Base-by-base conservation (phyloP, 1,139 yeast species). In the Hyphopichia pseudoburtonii region DNA sequence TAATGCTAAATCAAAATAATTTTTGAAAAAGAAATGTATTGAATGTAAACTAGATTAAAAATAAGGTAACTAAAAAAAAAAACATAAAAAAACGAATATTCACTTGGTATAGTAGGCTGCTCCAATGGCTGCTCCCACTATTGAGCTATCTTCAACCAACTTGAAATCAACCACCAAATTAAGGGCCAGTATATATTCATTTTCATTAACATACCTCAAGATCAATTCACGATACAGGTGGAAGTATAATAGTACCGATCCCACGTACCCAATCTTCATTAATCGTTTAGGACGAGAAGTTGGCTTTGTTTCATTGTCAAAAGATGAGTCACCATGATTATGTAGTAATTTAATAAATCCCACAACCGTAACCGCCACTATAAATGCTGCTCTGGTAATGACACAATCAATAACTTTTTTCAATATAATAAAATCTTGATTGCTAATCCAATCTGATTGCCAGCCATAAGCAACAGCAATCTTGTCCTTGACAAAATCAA, bases 101-200 rank as follows among this genome's bases (percentile, higher is more conserved):
- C 6, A 8, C n/a, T 29, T 18, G 17, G 17, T 22, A 11, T 31
- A 31, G 24, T 12, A 68, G 14, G 76, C 76, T 30, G 76, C 76
- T 10, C 75, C 76, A 36, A 71, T 70, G 19, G 77, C 76, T 33
- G 76, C 73, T 4, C 77, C 77, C 25, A 70, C 64, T 26, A 71
- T 59, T 14, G 76, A 69, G 48, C 76, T 70, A 44, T 71, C 56
- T 25, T 65, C 69, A 36, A 71, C 61, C 38, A 61, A 54, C 49
- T 60, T 62, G 41, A 71, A 66, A 35, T 66, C 70, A 27, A 71
- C 65, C 21, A 66, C 47, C 9, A 60, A 59, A n/a, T 54, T 58
- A 51, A 60, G 44, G 4, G 46, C 45, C 35, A 46, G 42, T n/a
- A 65, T 54, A 18, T 52, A 59, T 7, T 54, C 56, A 43, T 61